phyloP scores from a whole-genome alignment of 2,329 filamentous ascomycete species.

The Scorias spongiosa region DNA sequence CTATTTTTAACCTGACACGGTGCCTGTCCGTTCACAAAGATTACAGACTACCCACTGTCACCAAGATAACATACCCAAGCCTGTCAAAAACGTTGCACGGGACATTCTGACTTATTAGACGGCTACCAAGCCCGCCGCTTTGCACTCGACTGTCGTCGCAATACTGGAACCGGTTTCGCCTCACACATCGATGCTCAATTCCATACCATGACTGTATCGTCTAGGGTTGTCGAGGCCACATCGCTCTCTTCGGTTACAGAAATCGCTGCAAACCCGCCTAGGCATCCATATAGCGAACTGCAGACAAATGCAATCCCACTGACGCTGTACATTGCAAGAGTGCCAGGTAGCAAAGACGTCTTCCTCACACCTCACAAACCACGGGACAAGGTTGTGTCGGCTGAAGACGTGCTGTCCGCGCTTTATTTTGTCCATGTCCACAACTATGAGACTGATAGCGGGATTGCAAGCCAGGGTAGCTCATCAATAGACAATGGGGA shows the following conservation, averaged over 20 bases:
- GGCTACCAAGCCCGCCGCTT: no score
- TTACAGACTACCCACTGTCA: no score
- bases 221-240: slow-evolving; percentile 50
- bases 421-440: slow-evolving; percentile 78
- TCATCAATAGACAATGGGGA: no score
- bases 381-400: slow-evolving; percentile 72
- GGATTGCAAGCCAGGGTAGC: slow-evolving; percentile 10
- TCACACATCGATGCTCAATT: no score
- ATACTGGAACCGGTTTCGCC: no score
- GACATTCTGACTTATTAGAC: no score
- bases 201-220: not conserved
- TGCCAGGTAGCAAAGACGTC: slow-evolving; percentile 83
- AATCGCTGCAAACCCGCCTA: slow-evolving; percentile 73
- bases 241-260: slow-evolving; percentile 68
- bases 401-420: slow-evolving; percentile 70
- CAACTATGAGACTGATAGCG: slow-evolving; percentile 42
- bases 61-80: no score
- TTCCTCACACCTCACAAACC: slow-evolving; percentile 88
- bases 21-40: no score
- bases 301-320: slow-evolving; percentile 55
- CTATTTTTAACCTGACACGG: no score
- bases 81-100: no score
- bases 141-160: no score
- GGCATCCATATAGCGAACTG: slow-evolving; percentile 65
- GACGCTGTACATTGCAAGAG: slow-evolving; percentile 79